Percentiles rank a stretch among this genome's conserved stretches.
Evolutionary conservation across 352 stramenopile genomes (phyloP).

Genomic region (Globisporangium spiculum): DNA sequence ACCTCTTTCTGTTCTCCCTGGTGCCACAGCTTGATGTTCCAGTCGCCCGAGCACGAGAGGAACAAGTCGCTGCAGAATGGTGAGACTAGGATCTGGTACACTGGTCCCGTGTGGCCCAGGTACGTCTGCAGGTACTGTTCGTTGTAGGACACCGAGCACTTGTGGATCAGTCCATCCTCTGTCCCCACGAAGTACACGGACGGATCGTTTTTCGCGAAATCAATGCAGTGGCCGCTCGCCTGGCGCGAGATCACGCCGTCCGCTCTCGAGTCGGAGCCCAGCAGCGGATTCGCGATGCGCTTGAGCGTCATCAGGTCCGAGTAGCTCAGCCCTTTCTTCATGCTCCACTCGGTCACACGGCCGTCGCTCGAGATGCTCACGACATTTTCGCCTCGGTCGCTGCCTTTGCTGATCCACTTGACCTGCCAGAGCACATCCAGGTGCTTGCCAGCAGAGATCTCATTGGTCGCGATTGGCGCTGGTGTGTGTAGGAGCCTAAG

Average conservation of each 20-base stretch:
- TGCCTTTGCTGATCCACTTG: conserved; percentile 89
- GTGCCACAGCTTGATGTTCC: conserved; percentile 88
- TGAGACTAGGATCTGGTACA: conserved; percentile 88
- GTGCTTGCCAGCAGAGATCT: conserved; percentile 68
- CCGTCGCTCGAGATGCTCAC: conserved; percentile 91
- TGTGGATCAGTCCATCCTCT: conserved; percentile 91
- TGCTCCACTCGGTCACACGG: conserved; percentile 91
- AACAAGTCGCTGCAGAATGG: conserved; percentile 86
- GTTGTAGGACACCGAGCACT: conserved; percentile 92
- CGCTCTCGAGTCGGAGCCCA: conserved; percentile 58
- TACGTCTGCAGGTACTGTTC: conserved; percentile 93
- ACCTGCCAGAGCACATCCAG: conserved; percentile 92
- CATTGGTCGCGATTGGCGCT: conserved; percentile 52
- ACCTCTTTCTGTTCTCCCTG: conserved; percentile 47
- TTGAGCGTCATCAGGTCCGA: conserved; percentile 92
- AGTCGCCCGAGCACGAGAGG: conserved; percentile 88
- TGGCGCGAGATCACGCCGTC: conserved; percentile 88
- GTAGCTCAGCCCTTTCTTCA: conserved; percentile 90
- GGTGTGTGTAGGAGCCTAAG: conserved; percentile 25
- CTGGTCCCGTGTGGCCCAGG: conserved; percentile 79
- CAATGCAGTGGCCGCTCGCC: conserved; percentile 84
- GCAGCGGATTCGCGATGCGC: conserved; percentile 62
- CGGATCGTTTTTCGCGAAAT: conserved; percentile 79
- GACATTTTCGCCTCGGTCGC: conserved; percentile 80
- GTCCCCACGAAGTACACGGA: conserved; percentile 90